phyloP scores from a whole-genome alignment of 495 filamentous ascomycete genomes.

The Aspergillus sclerotioniger region DNA sequence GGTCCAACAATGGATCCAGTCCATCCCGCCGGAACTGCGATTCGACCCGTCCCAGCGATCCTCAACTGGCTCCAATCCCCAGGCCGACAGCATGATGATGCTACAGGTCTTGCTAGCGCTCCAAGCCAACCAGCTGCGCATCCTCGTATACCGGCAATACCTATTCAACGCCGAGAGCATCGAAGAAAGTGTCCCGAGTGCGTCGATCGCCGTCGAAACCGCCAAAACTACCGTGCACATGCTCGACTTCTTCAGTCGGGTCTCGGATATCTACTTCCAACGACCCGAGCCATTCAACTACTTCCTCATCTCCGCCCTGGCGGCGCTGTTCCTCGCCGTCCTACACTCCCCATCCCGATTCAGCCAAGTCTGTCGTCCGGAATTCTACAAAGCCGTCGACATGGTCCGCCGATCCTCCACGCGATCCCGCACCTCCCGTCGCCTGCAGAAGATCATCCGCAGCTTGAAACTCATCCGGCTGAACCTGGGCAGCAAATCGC shows the following conservation, averaged over 20 bases:
- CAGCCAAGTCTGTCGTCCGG: constrained; percentile 62
- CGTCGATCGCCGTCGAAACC: constrained; percentile 63
- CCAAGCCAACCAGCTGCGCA: constrained; percentile 76
- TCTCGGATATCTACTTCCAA: constrained; percentile 69
- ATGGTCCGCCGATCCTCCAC: constrained; percentile 64
- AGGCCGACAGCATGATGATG: constrained; percentile 31
- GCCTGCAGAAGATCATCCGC: constrained; percentile 41
- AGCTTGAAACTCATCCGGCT: constrained; percentile 38
- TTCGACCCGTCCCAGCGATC: constrained; percentile 46
- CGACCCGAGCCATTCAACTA: constrained; percentile 82
- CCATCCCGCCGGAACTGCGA: constrained; percentile 52
- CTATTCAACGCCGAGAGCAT: constrained; percentile 70
- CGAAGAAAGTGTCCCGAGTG: constrained; percentile 59
- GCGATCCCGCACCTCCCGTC: constrained; percentile 34
- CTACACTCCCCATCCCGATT: constrained; percentile 74
- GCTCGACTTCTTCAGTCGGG: constrained; percentile 67
- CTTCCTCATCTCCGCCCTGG: constrained; percentile 75
- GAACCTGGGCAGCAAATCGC: constrained; percentile 16
- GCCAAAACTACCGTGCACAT: constrained; percentile 76
- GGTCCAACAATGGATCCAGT: constrained; percentile 72
- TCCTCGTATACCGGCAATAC: constrained; percentile 75
- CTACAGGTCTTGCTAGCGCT: constrained; percentile 58
- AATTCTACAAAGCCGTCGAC: constrained; percentile 80
- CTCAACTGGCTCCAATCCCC: constrained; percentile 31
- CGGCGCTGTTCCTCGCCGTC: constrained; percentile 75